phyloP scores from a whole-genome alignment of 345 rosid species.

The Hibiscus trionum region DNA sequence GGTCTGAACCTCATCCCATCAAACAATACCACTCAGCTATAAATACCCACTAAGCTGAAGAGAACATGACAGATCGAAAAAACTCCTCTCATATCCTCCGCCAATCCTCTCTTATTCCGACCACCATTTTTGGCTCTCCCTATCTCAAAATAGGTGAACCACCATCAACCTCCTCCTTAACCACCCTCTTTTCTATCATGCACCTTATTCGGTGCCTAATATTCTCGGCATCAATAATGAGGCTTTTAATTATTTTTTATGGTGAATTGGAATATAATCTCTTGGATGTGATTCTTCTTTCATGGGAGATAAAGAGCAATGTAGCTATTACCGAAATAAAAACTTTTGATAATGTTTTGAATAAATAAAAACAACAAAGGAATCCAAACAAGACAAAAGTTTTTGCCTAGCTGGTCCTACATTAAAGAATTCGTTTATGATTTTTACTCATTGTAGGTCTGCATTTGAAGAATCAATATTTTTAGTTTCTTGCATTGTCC shows the following conservation, averaged over 20 bases:
- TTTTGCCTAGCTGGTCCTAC: background rate
- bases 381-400: background rate
- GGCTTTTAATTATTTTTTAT: background rate
- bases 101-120: too few relatives aligned
- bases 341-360: background rate
- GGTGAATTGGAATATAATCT: background rate
- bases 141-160: too few relatives aligned
- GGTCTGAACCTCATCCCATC: too few relatives aligned
- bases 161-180: too few relatives aligned
- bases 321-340: background rate
- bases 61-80: too few relatives aligned
- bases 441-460: slow-evolving; percentile 32
- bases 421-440: background rate
- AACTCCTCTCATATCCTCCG: too few relatives aligned
- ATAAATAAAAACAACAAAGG: background rate
- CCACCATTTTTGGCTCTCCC: too few relatives aligned
- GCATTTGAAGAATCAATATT: slow-evolving; percentile 61
- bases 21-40: too few relatives aligned
- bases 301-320: background rate
- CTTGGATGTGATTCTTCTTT: background rate
- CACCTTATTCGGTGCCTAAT: too few relatives aligned
- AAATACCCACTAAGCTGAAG: too few relatives aligned
- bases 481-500: background rate
- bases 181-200: too few relatives aligned
- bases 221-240: too few relatives aligned